Evolutionary conservation across 768 basidiomycete genomes (phyloP).

Genomic region (Hygrophorus russula): DNA sequence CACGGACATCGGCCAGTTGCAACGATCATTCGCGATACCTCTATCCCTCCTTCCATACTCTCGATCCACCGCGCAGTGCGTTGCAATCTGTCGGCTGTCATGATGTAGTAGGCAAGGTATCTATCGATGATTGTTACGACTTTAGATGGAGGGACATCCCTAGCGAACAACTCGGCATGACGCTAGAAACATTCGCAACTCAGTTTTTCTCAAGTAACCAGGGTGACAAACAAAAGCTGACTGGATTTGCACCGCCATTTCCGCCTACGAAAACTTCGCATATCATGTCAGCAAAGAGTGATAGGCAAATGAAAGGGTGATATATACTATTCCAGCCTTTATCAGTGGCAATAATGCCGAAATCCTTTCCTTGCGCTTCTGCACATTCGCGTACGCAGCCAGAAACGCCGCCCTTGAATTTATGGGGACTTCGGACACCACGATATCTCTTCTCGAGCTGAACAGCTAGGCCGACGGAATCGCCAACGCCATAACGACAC

Average conservation of each 20-base stretch:
- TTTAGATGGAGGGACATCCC: conserved; percentile 55
- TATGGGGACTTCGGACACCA: conserved; percentile 52
- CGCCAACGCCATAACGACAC: conserved; percentile 66
- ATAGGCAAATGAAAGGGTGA: no score
- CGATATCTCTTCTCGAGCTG: conserved; percentile 64
- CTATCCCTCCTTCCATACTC: conserved; percentile 54
- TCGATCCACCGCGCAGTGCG: conserved; percentile 71
- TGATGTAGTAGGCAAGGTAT: conserved; percentile 60
- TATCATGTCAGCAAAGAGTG: neutral
- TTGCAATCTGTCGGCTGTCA: conserved; percentile 59
- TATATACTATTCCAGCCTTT: conserved; percentile 63
- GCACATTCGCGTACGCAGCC: conserved; percentile 72
- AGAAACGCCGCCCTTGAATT: conserved; percentile 67
- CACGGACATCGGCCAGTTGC: neutral
- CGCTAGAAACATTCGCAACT: conserved; percentile 20
- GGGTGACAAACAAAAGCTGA: conserved; percentile 4
- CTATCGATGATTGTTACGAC: conserved; percentile 54
- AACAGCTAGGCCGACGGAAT: conserved; percentile 65
- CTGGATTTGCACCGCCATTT: conserved; percentile 53
- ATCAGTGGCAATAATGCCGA: conserved; percentile 65
- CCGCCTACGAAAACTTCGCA: conserved; percentile 49
- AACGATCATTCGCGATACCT: conserved; percentile 20
- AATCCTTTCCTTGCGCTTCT: conserved; percentile 67
- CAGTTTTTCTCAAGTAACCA: neutral
- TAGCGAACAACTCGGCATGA: conserved; percentile 56